Evolutionary conservation across 2,329 filamentous ascomycete genomes (phyloP), one percentile per base, ranked within the genome.

Genomic region (Madurella fahalii): DNA sequence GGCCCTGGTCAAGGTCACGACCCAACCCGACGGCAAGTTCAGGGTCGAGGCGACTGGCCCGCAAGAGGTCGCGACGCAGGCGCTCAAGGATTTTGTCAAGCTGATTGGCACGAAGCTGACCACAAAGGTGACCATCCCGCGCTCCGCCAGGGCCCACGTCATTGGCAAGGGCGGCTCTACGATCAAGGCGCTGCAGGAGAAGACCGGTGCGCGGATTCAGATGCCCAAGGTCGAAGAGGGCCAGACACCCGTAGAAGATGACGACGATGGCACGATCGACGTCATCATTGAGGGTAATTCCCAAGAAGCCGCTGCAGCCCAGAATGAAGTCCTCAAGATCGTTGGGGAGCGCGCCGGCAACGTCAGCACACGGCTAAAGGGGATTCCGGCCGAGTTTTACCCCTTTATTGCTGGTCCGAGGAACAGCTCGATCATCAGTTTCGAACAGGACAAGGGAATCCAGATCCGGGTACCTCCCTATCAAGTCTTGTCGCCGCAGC

Each of bases 251-350:
- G 71, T 77, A 18, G 81, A 81, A 41, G 83, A 87, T 16, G 90
- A 94, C 44, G 85, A 89, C 60, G 90, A 96, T 65, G 81, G 83
- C 49, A 87, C 84, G 49, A 89, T 97, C 63, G 87, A 96, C 65
- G 89, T 99, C 50, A 74, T 85, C 50, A 86, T 99, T 56, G 92
- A 96, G 72, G 94, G 95, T 59, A 95, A 99, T 73, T 85, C 90
- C 13, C 81, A 96, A 57, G 89, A 92, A 53, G 90, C 90, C 49
- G 88, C 89, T 61, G 84, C 90, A 71, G 94, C 94, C 53, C 85
- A 85, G 58, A 84, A 89, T 54, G 87, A 90, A 64, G 94, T 99
- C 65, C 80, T 90, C 65, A 87, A 86, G 65, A 96, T 97, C 68
- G 90, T 90, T 53, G 87, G 87, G 64, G 91, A 96, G 72, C 86